Percentiles rank a stretch among this genome's conserved stretches.
Conservation (phyloP, 495 filamentous ascomycete species). For the Podospora conica region DNA sequence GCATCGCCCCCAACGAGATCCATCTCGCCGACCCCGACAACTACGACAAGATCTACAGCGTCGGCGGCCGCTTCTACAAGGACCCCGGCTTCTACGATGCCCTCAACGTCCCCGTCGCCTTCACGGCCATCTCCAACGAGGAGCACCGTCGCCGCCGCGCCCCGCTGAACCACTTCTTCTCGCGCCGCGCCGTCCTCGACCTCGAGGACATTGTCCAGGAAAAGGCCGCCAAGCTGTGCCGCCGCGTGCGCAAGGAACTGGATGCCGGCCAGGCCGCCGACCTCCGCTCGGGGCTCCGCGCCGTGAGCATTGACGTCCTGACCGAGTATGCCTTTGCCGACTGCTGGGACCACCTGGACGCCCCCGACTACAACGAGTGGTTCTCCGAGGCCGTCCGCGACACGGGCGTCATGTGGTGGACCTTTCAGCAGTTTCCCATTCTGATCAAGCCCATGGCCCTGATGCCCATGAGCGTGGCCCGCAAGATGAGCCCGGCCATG, state of each 20-base stretch:
- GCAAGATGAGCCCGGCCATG: conserved; percentile 7
- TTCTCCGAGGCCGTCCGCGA: conserved; percentile 11
- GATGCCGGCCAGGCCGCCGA: conserved; percentile 11
- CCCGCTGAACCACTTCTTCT: conserved; percentile 38
- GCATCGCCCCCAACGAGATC: conserved; percentile 37
- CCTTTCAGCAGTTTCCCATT: conserved; percentile 14
- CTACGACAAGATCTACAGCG: conserved; percentile 34
- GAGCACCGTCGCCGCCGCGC: conserved; percentile 31
- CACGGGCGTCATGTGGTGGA: conserved; percentile 10
- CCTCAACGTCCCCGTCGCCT: conserved; percentile 11
- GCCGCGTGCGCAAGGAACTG: not conserved
- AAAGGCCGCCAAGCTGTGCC: conserved; percentile 14
- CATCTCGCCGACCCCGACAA: conserved; percentile 36
- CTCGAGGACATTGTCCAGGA: conserved; percentile 29
- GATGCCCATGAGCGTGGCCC: conserved; percentile 9
- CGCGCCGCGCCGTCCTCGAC: conserved; percentile 26
- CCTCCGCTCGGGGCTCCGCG: conserved; percentile 24
- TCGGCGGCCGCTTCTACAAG: conserved; percentile 25
- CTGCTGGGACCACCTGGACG: conserved; percentile 25
- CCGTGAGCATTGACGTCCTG: conserved; percentile 40
- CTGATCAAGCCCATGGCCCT: not conserved
- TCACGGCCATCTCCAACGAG: conserved; percentile 21
- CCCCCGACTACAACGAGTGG: conserved; percentile 11
- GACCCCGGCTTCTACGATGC: conserved; percentile 19
- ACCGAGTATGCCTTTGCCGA: conserved; percentile 40